These are phyloP conservation scores for Candida buenavistaensis DNA, from an alignment of 1,139 yeast species.

Conservation along the genomic window DNA sequence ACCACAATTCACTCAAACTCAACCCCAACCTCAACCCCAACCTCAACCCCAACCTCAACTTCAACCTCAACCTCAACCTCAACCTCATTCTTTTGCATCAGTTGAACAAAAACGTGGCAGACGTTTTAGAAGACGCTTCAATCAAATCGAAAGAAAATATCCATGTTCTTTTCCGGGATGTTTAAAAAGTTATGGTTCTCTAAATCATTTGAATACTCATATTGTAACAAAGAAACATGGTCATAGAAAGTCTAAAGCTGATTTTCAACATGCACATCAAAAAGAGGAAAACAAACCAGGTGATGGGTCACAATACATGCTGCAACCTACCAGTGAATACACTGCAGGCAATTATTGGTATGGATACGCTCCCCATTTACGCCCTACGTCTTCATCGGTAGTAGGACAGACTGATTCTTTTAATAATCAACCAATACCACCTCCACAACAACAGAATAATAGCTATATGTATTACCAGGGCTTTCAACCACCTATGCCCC, in stretches of 20 bases:
- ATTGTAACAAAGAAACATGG: slow-evolving; percentile 75
- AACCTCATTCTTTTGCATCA: slow-evolving; percentile 3
- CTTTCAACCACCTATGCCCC: slow-evolving; percentile 3
- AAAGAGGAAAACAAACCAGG: slow-evolving; percentile 7
- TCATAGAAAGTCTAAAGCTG: slow-evolving; percentile 64
- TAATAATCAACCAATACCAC: slow-evolving; percentile 5
- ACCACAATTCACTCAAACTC: slow-evolving; percentile 6
- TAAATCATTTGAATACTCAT: slow-evolving; percentile 77
- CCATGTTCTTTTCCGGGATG: slow-evolving; percentile 62
- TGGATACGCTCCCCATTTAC: slow-evolving; percentile 15
- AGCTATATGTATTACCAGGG: slow-evolving; percentile 11
- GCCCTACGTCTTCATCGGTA: slow-evolving; percentile 9
- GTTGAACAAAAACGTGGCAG: slow-evolving; percentile 28
- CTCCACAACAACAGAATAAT: slow-evolving; percentile 2
- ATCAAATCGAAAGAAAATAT: slow-evolving; percentile 69
- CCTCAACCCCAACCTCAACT: slow-evolving; percentile 6
- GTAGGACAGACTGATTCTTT: not conserved
- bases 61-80: slow-evolving; percentile 2
- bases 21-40: slow-evolving; percentile 1
- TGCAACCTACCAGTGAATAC: slow-evolving; percentile 10
- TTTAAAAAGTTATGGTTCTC: slow-evolving; percentile 70
- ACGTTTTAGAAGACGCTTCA: slow-evolving; percentile 65
- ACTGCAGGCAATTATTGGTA: slow-evolving; percentile 17
- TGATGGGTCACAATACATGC: slow-evolving; percentile 2
- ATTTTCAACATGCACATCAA: slow-evolving; percentile 40